Evolutionary conservation across 2,329 filamentous ascomycete species (phyloP).

Genomic region (Incumbomyces delicatus): DNA sequence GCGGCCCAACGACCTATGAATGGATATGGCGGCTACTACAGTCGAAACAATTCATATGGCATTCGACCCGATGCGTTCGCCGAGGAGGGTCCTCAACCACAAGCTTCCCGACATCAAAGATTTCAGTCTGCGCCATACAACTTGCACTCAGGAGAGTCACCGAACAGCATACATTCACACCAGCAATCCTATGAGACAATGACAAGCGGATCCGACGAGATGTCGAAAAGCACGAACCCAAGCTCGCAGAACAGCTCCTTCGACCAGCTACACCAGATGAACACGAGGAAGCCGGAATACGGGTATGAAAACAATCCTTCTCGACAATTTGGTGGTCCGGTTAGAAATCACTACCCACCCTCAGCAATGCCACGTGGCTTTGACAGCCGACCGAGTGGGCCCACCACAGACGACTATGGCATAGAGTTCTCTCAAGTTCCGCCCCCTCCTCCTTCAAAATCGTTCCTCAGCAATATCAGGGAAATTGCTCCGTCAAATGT

Average conservation of each 20-base stretch:
- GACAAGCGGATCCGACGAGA: constrained; percentile 60
- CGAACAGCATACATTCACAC: constrained; percentile 38
- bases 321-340: constrained; percentile 21
- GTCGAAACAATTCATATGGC: constrained; percentile 17
- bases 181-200: constrained; percentile 82
- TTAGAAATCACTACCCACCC: constrained; percentile 10
- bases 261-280: constrained; percentile 53
- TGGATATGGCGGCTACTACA: constrained; percentile 13
- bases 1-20: constrained; percentile 13
- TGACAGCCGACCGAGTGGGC: constrained; percentile 20
- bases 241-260: constrained; percentile 90
- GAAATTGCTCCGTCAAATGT: constrained; percentile 1
- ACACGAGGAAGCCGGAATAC: constrained; percentile 46
- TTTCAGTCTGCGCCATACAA: constrained; percentile 6
- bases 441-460: constrained; percentile 7
- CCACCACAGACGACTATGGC: constrained; percentile 12
- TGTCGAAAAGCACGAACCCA: constrained; percentile 75
- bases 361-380: constrained; percentile 18
- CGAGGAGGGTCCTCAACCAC: constrained; percentile 18
- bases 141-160: constrained; percentile 7
- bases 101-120: constrained; percentile 7
- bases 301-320: constrained; percentile 21
- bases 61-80: constrained; percentile 14
- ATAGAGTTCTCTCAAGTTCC: constrained; percentile 13
- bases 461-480: constrained; percentile 12